phyloP scores from a whole-genome alignment of 176 grass and related monocot genomes.

The Cenchrus purpureus region DNA sequence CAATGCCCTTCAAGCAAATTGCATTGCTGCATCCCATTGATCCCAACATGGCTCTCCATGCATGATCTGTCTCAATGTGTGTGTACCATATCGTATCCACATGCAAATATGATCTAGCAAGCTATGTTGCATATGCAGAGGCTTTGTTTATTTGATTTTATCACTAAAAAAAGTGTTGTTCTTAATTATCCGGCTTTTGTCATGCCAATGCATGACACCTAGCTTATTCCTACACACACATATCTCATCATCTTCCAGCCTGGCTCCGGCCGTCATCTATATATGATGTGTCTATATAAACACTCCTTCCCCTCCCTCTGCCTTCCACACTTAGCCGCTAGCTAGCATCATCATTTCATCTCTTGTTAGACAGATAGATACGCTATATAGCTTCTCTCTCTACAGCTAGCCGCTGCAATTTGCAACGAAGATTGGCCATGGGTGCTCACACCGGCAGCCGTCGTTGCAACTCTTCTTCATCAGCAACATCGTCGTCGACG shows the following conservation, averaged over 20 bases:
- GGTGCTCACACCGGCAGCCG: slow-evolving; percentile 31
- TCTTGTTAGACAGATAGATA: background rate
- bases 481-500: background rate
- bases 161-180: background rate
- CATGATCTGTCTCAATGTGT: background rate
- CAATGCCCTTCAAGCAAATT: slow-evolving; percentile 46
- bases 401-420: background rate
- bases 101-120: slow-evolving; percentile 24
- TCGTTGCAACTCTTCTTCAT: background rate
- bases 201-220: slow-evolving; percentile 41
- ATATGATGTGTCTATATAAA: slow-evolving; percentile 29
- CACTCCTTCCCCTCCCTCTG: background rate
- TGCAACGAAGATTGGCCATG: slow-evolving; percentile 7
- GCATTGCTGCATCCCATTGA: slow-evolving; percentile 15
- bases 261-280: slow-evolving; percentile 5
- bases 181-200: background rate
- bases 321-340: background rate
- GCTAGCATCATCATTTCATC: background rate
- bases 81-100: slow-evolving; percentile 21
- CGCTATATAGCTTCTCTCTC: background rate
- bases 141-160: background rate
- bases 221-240: slow-evolving; percentile 31
- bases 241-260: slow-evolving; percentile 39
- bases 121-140: background rate
- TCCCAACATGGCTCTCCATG: slow-evolving; percentile 15